Evolutionary conservation across 768 basidiomycete genomes (phyloP), one percentile per base, ranked within the genome.

Genomic region (Auriscalpium orientale): DNA sequence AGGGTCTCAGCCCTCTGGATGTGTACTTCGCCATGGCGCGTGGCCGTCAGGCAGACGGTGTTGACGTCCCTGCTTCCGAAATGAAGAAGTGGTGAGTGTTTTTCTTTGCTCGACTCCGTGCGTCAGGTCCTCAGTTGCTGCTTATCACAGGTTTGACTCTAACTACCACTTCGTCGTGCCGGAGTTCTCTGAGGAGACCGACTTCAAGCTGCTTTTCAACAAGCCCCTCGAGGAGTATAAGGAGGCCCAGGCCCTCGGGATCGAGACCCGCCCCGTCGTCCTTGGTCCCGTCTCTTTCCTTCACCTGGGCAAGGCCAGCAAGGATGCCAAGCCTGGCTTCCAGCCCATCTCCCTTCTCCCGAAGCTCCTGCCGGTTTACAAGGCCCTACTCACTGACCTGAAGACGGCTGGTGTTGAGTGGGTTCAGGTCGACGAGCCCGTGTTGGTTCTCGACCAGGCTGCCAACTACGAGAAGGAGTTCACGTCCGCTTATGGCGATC

Each of bases 131-230:
- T 12, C 56, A 35, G 51, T 20, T 54, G 49, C 51, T 33, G 34
- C 48, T 59, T 33, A 13, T 18, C 50, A 59, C 43, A 95, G 92
- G 93, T 95, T 94, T 71, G 93, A 97, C 75, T 94, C 92, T 51
- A 98, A 97, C 83, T 98, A 97, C 79, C 95, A 98, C 79, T 95
- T 86, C 68, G 94, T 98, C 72, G 97, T 98, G 57, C 95, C 95
- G 55, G 97, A 97, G 76, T 83, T 97, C 73, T 90, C 90, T 9
- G 88, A 91, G 53, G 76, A 81, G 66, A 89, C 87, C 34, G 85
- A 95, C 62, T 98, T 98, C 84, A 93, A 95, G 76, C 79, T 99
- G 70, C 82, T 87, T 77, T 86, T 85, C 77, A 95, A 95, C 87
- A 97, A 98, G 80, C 84, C 89, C 48, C 82, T 98, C 58, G 85